phyloP scores from a whole-genome alignment of 1,284 basidiomycete species.

The Ganoderma sinense region DNA sequence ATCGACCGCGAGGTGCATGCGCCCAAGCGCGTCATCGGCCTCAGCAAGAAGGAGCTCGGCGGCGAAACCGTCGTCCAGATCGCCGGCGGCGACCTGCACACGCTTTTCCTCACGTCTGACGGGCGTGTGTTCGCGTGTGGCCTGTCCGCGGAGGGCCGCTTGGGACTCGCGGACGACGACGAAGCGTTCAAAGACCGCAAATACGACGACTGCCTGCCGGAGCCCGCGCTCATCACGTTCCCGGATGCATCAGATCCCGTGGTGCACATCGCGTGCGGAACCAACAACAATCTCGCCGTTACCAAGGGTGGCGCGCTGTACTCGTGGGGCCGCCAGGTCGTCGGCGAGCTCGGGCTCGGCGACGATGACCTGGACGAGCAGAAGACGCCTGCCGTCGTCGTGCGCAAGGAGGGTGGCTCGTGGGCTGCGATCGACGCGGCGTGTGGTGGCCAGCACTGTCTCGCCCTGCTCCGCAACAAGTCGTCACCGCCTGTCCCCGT shows the following conservation, averaged over 20 bases:
- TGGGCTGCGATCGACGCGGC: constrained; percentile 68
- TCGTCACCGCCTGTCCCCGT: constrained; percentile 22
- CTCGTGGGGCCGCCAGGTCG: constrained; percentile 87
- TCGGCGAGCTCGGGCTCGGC: constrained; percentile 69
- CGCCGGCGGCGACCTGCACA: constrained; percentile 85
- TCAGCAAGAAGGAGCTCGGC: constrained; percentile 72
- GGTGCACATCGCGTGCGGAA: constrained; percentile 78
- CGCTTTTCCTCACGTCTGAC: constrained; percentile 84
- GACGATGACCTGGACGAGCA: constrained; percentile 49
- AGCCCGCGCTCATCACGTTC: constrained; percentile 74
- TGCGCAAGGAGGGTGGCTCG: constrained; percentile 71
- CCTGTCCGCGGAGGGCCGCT: constrained; percentile 79
- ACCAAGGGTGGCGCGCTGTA: constrained; percentile 82
- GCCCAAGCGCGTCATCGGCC: constrained; percentile 73
- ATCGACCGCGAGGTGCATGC: constrained; percentile 65
- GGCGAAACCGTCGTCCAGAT: constrained; percentile 79
- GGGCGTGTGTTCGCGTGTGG: constrained; percentile 89
- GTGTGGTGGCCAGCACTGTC: constrained; percentile 77
- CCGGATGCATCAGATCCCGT: constrained; percentile 76
- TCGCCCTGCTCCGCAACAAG: constrained; percentile 68
- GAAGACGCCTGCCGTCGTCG: constrained; percentile 66
- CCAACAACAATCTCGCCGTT: constrained; percentile 86
- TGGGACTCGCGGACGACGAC: constrained; percentile 76
- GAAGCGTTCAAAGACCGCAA: constrained; percentile 58
- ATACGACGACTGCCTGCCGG: constrained; percentile 63